phyloP scores from a whole-genome alignment of 768 basidiomycete species.

The Termitomyces sp. region DNA sequence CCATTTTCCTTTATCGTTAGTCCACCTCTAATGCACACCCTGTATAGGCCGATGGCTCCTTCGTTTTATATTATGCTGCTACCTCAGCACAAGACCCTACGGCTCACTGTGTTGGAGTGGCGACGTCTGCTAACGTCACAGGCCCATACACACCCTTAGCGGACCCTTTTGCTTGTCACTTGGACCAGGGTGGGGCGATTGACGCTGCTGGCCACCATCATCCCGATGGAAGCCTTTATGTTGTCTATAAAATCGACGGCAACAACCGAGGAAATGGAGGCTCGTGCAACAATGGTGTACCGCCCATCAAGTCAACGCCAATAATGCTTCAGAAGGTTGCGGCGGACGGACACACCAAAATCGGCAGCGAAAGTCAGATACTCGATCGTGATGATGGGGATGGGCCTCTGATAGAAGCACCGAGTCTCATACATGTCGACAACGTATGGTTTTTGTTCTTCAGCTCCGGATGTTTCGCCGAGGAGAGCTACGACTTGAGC shows the following conservation, averaged over 20 bases:
- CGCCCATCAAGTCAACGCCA: slow-evolving; percentile 12
- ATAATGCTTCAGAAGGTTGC: slow-evolving; percentile 13
- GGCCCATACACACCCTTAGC: slow-evolving; percentile 6
- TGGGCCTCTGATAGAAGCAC: slow-evolving; percentile 10
- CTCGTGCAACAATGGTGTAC: slow-evolving; percentile 10
- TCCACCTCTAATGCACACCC: not conserved
- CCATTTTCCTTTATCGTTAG: not conserved
- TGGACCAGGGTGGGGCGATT: slow-evolving; percentile 9
- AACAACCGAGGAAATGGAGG: slow-evolving; percentile 11
- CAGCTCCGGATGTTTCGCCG: slow-evolving; percentile 11
- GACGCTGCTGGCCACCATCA: slow-evolving; percentile 11
- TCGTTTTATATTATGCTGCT: slow-evolving; percentile 11
- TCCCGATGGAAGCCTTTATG: slow-evolving; percentile 11
- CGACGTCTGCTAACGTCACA: slow-evolving; percentile 5
- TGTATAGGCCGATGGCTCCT: slow-evolving; percentile 5
- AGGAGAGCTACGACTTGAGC: slow-evolving; percentile 11
- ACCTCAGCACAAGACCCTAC: slow-evolving; percentile 7
- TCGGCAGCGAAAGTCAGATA: slow-evolving; percentile 9
- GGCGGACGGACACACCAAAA: slow-evolving; percentile 11
- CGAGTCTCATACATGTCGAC: slow-evolving; percentile 10
- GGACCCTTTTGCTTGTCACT: slow-evolving; percentile 8
- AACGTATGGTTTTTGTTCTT: slow-evolving; percentile 12
- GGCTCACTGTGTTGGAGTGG: slow-evolving; percentile 11
- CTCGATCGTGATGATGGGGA: slow-evolving; percentile 12
- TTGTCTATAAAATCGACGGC: slow-evolving; percentile 11